Evolutionary conservation across 2,329 filamentous ascomycete species (phyloP).

Genomic region (Sclerotinia glacialis): DNA sequence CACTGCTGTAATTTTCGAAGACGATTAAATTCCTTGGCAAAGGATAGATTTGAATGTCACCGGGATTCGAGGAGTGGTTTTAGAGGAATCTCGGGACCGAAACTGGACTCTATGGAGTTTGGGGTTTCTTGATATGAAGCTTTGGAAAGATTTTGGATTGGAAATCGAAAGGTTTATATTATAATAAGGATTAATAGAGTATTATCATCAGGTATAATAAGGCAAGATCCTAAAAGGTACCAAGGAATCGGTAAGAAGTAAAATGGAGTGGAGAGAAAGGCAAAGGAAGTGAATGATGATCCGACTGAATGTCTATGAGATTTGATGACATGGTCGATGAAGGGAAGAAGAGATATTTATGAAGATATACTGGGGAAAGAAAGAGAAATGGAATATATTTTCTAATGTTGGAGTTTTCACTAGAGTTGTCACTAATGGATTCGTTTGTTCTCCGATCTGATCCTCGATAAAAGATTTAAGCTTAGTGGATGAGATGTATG

Average conservation of each 20-base stretch:
- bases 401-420: too few relatives aligned
- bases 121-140: background rate
- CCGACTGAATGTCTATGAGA: background rate
- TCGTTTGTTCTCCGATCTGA: too few relatives aligned
- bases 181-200: too few relatives aligned
- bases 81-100: background rate
- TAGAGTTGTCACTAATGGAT: too few relatives aligned
- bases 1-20: background rate
- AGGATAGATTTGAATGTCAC: conserved; percentile 1
- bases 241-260: background rate
- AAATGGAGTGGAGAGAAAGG: background rate
- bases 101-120: background rate
- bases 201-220: too few relatives aligned
- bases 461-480: too few relatives aligned
- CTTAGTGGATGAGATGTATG: too few relatives aligned
- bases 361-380: background rate
- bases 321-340: background rate
- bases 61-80: background rate
- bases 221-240: too few relatives aligned
- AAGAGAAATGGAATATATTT: too few relatives aligned
- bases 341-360: background rate
- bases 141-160: background rate
- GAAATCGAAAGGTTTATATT: background rate
- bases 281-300: background rate
- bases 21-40: conserved; percentile 2